These are phyloP conservation scores for Termitomyces sp. DNA, from an alignment of 768 basidiomycete species.

Conservation along the genomic window DNA sequence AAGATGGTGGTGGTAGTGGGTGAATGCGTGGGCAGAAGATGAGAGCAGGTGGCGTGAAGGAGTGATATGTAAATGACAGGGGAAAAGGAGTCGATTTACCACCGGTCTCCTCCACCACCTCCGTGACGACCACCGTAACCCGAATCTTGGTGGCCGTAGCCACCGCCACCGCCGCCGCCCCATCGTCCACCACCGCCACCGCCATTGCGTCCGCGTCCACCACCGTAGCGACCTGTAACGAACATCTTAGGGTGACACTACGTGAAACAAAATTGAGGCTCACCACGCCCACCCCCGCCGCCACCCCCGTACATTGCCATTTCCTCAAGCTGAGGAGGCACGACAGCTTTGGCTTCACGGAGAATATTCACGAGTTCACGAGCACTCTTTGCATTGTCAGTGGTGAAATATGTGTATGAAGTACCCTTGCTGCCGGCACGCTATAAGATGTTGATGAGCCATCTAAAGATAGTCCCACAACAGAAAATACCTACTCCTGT, in stretches of 20 bases:
- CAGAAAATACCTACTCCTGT: constrained; percentile 66
- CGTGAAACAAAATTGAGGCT: constrained; percentile 16
- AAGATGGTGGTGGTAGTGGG: constrained; percentile 1
- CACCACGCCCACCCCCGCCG: constrained; percentile 74
- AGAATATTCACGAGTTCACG: constrained; percentile 88
- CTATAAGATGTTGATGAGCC: constrained; percentile 33
- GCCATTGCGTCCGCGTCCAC: constrained; percentile 41
- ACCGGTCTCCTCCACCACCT: constrained; percentile 31
- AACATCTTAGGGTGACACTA: constrained; percentile 9
- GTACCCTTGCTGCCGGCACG: constrained; percentile 90
- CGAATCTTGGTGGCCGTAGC: constrained; percentile 41
- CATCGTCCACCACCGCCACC: constrained; percentile 41
- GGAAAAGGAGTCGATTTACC: constrained; percentile 16
- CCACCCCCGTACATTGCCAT: constrained; percentile 74
- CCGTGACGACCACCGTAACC: constrained; percentile 40
- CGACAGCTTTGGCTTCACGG: constrained; percentile 78
- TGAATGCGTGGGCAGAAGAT: constrained; percentile 1
- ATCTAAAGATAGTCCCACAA: not conserved
- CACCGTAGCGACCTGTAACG: constrained; percentile 57
- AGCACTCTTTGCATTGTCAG: constrained; percentile 92
- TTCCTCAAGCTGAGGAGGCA: constrained; percentile 90
- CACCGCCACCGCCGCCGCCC: constrained; percentile 43
- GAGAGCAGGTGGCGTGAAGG: not conserved
- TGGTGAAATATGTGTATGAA: constrained; percentile 95
- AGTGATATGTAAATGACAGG: not conserved